Percentiles rank a stretch among this genome's conserved stretches.
Conservation (phyloP, 805 yeast genomes). For the Schwanniomyces occidentalis region DNA sequence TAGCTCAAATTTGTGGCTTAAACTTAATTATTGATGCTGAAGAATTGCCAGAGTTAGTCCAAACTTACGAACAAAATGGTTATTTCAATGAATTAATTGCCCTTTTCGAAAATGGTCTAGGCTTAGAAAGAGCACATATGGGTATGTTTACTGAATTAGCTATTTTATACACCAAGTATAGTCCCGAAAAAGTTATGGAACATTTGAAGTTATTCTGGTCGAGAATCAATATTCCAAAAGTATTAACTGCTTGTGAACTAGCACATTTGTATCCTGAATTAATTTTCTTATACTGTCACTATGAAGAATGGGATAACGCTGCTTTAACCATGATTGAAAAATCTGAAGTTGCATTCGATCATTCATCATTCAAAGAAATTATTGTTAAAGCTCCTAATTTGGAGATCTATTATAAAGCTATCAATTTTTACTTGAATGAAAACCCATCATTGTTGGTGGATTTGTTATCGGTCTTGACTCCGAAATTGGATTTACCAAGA, state of each 20-base stretch:
- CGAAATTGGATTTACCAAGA: slow-evolving; percentile 91
- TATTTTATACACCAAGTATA: slow-evolving; percentile 83
- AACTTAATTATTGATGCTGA: slow-evolving; percentile 97
- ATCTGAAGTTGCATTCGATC: slow-evolving; percentile 91
- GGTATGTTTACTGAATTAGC: slow-evolving; percentile 99
- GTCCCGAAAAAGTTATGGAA: slow-evolving; percentile 89
- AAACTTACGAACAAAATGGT: slow-evolving; percentile 84
- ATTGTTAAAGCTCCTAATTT: slow-evolving; percentile 92
- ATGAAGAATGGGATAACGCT: slow-evolving; percentile 99
- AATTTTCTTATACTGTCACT: slow-evolving; percentile 94
- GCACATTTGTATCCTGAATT: slow-evolving; percentile 97
- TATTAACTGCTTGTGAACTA: slow-evolving; percentile 85
- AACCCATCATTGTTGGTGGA: slow-evolving; percentile 91
- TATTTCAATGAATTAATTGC: slow-evolving; percentile 90
- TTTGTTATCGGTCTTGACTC: slow-evolving; percentile 75
- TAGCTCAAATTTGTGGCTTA: slow-evolving; percentile 98
- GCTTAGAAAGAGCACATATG: slow-evolving; percentile 98
- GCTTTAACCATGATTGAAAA: slow-evolving; percentile 95
- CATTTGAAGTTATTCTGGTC: slow-evolving; percentile 98
- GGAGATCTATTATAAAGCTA: slow-evolving; percentile 96
- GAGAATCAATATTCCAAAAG: slow-evolving; percentile 96
- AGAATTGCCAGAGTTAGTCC: slow-evolving; percentile 87
- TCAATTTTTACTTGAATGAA: slow-evolving; percentile 88
- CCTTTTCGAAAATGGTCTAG: slow-evolving; percentile 91
- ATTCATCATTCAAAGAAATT: slow-evolving; percentile 89